These are phyloP conservation scores for Kuraishia molischiana DNA, from an alignment of 805 yeast species.

Conservation along the genomic window DNA sequence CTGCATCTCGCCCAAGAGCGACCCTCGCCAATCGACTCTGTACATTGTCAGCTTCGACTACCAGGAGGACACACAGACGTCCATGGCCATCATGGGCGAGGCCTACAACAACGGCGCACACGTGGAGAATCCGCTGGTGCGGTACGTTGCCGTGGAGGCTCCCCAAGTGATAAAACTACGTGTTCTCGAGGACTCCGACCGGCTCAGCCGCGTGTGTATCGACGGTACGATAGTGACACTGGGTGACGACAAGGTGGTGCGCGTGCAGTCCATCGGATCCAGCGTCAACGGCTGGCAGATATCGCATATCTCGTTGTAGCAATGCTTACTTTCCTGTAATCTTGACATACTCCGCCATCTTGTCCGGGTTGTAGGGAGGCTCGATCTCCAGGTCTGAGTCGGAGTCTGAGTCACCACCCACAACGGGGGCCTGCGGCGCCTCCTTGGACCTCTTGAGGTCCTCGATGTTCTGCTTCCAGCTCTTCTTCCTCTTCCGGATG, in stretches of 20 bases:
- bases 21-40: conserved; percentile 29
- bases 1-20: conserved; percentile 51
- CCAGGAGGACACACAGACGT: conserved; percentile 16
- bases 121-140: conserved; percentile 34
- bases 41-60: conserved; percentile 36
- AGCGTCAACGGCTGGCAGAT: conserved; percentile 2
- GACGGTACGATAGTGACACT: conserved; percentile 47
- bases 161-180: conserved; percentile 9
- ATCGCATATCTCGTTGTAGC: neutral
- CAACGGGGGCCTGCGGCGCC: neutral
- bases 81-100: conserved; percentile 44
- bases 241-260: conserved; percentile 1
- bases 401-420: neutral
- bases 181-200: conserved; percentile 19
- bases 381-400: conserved; percentile 3
- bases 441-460: neutral
- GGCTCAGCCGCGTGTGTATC: conserved; percentile 46
- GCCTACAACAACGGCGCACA: conserved; percentile 54
- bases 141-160: conserved; percentile 25
- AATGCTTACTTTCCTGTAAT: neutral
- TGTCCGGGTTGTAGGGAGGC: neutral
- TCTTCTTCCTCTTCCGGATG: neutral
- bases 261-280: conserved; percentile 2
- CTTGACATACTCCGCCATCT: neutral
- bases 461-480: neutral